These are phyloP conservation scores for Pythium monospermum DNA, from an alignment of 352 stramenopile species.

Conservation along the genomic window DNA sequence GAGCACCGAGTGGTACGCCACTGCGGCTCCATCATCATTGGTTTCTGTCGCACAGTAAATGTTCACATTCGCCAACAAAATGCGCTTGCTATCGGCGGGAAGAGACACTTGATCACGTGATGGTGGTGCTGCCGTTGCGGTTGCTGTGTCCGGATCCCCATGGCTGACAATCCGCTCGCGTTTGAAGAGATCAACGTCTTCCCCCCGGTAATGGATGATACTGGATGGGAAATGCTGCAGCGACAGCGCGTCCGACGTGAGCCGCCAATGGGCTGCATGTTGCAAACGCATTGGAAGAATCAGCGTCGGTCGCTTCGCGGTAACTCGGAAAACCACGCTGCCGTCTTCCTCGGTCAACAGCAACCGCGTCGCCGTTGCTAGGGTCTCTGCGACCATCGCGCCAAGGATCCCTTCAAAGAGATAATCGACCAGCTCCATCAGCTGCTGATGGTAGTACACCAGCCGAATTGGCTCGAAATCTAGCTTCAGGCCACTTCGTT, in stretches of 20 bases:
- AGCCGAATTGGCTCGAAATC: slow-evolving; percentile 61
- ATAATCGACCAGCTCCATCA: slow-evolving; percentile 79
- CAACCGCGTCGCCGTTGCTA: slow-evolving; percentile 67
- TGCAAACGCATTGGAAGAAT: slow-evolving; percentile 57
- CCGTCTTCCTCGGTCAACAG: slow-evolving; percentile 60
- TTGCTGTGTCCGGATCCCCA: neutral
- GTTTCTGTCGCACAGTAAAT: slow-evolving; percentile 29
- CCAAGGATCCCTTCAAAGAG: slow-evolving; percentile 78
- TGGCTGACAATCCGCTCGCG: slow-evolving; percentile 8
- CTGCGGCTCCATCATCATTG: neutral
- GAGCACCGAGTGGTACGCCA: slow-evolving; percentile 25
- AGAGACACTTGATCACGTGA: slow-evolving; percentile 10
- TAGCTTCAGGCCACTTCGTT: slow-evolving; percentile 44
- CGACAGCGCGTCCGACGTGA: slow-evolving; percentile 49
- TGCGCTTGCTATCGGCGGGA: slow-evolving; percentile 31
- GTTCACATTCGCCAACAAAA: slow-evolving; percentile 48
- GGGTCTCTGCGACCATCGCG: slow-evolving; percentile 60
- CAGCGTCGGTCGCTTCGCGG: slow-evolving; percentile 51
- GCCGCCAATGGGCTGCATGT: slow-evolving; percentile 47
- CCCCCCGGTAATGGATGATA: slow-evolving; percentile 38
- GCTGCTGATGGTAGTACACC: slow-evolving; percentile 85
- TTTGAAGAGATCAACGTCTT: slow-evolving; percentile 13
- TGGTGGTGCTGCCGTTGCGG: neutral
- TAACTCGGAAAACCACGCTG: slow-evolving; percentile 46
- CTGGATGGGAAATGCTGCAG: slow-evolving; percentile 64